A percentile compares a stretch with the other conserved stretches of the same genome.
phyloP scores from a whole-genome alignment of 345 rosid species.

The Camelina neglecta region DNA sequence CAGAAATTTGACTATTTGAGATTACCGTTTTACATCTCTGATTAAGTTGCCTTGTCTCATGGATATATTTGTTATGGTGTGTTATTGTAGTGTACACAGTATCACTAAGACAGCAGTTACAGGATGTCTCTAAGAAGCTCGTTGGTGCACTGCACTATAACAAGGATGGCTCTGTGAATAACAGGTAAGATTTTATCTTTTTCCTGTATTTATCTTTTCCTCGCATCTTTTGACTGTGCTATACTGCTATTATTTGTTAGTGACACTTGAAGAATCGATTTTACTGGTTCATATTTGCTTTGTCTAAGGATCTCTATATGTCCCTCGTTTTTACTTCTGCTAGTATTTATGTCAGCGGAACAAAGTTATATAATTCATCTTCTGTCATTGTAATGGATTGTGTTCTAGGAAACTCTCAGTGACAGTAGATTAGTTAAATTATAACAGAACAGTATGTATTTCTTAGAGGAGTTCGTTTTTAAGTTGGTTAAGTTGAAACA shows the following conservation, averaged over 20 bases:
- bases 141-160: constrained; percentile 94
- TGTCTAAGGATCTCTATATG: constrained; percentile 18
- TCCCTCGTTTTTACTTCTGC: constrained; percentile 12
- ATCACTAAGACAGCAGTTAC: constrained; percentile 96
- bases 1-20: constrained; percentile 19
- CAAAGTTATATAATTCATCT: background rate
- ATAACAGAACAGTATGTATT: background rate
- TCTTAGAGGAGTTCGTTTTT: background rate
- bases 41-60: constrained; percentile 27
- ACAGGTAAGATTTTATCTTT: constrained; percentile 60
- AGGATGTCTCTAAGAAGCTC: constrained; percentile 96
- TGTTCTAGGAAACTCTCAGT: background rate
- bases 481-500: background rate
- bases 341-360: constrained; percentile 8
- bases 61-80: constrained; percentile 43
- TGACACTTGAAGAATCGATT: background rate
- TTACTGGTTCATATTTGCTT: background rate
- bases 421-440: background rate
- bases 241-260: background rate
- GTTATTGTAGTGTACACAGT: constrained; percentile 86
- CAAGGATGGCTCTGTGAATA: constrained; percentile 93
- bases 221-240: background rate
- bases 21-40: background rate
- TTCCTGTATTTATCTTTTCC: background rate
- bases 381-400: background rate